Base-by-base conservation (phyloP, 192 early-diverging fungal species). In the Fimicolochytrium jonesii region DNA sequence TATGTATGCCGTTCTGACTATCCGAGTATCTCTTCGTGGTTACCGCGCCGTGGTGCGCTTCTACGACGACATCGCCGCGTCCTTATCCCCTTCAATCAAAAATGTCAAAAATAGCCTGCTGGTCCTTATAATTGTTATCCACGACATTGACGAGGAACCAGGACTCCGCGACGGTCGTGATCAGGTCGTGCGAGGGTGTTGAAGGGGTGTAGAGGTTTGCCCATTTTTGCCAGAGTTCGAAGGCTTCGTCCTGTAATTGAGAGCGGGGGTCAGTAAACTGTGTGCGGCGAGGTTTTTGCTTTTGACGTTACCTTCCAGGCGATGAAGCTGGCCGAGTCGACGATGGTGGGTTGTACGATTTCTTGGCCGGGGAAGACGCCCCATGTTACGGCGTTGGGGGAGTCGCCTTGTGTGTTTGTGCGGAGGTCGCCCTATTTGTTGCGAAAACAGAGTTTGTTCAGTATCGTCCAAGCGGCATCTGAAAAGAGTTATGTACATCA, bases 291-390 rank as follows among this genome's bases (percentile, higher is more conserved):
- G 44, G 33, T 20, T 10, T 15, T 1, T 32, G n/a, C n/a, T 1
- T 41, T 18, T 4, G 15, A 10, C 31, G 22, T 22, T 26, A 72
- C 67, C 80, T 94, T 96, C 95, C 95, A 97, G 0, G 93, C 93
- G 70, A 92, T 75, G 70, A 97, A 97, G 47, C 83, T 86, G 56
- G 77, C 75, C 26, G 82, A 63, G 61, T 97, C 95, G 42, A 97
- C 93, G 70, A 97, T 88, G 18, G 95, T 97, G 15, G 93, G 93
- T 77, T 97, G 95, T 43, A 95, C 76, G 52, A 97, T 91, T 74
- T 97, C 95, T 67, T 92, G 90, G 42, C 93, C 92, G 0, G 92
- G 92, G 87, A 97, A 97, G 30, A 97, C 93, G 42, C 95, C 95
- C 95, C 95, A 97, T 11, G 95, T 97, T 33, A 97, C 92, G 6